Base-by-base conservation (phyloP, 2,329 filamentous ascomycete species). In the Colletotrichum agaves region DNA sequence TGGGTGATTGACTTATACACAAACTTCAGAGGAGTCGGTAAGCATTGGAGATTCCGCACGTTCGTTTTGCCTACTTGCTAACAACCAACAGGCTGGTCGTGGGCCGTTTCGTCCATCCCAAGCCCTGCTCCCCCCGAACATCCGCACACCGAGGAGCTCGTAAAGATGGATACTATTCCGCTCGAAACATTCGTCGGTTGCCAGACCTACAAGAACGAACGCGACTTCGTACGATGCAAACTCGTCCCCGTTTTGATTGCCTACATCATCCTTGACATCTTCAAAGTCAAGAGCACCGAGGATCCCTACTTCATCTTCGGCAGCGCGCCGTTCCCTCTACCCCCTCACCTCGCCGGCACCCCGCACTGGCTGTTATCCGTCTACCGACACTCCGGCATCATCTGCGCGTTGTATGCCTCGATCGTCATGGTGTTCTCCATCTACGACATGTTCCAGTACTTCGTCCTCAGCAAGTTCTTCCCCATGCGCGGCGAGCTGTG, bases 231-330 rank as follows among this genome's bases (percentile, higher is more conserved):
- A 44, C 76, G 78, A 62, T 72, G 74, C 15, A 82, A 83, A 27
- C 67, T 89, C 11, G 63, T 77, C 8, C 80, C 74, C 5, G 79
- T 90, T n/a, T 61, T 87, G 2, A 63, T 85, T 41, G 82, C 83
- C 70, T 96, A 93, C 75, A 70, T 96, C 12, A 69, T 87, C 7
- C 81, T 97, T 8, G 95, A 98, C 77, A 65, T 88, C 6, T 77
- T 93, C 59, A 92, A 91, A 73, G 84, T 89, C 2, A 70, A 88
- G 69, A 90, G 93, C 81, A 89, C 90, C 72, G 86, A 87, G 60
- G 95, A 98, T 73, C 90, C 91, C 0, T 97, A 95, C 80, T 97
- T 94, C 78, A 74, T 89, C 65, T 75, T 87, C 23, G 85, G 88
- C 1, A 79, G 83, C 1, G 75, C 77, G 60, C 67, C 70, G 21